A percentile compares a stretch with the other conserved stretches of the same genome.
These are phyloP conservation scores for Wickerhamomyces alni DNA, from an alignment of 805 yeast genomes.

Conservation along the genomic window DNA sequence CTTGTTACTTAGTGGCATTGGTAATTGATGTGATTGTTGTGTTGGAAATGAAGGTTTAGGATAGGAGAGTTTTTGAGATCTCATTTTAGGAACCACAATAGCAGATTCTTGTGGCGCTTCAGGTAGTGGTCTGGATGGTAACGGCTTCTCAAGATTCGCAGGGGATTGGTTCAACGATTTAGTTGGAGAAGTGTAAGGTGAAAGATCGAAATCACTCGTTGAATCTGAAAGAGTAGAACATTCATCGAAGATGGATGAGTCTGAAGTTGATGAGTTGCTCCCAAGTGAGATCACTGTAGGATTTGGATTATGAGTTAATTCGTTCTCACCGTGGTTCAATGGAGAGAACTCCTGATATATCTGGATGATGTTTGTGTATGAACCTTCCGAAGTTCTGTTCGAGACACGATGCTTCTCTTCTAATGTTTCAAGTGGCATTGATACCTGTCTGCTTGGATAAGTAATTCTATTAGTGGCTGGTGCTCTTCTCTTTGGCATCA, in stretches of 20 bases:
- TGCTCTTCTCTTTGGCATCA: neutral
- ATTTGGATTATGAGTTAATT: no score
- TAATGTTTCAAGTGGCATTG: constrained; percentile 8
- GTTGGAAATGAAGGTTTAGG: no score
- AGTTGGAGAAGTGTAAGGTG: no score
- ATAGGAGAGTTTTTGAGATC: no score
- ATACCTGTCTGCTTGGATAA: constrained; percentile 2
- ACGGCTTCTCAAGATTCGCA: no score
- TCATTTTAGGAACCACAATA: no score
- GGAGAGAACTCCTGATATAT: constrained; percentile 12
- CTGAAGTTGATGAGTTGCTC: no score
- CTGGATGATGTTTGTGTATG: constrained; percentile 8
- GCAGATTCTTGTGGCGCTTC: no score
- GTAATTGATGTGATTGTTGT: neutral
- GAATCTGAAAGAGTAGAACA: neutral
- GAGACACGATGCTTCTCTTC: neutral
- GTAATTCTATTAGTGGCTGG: neutral
- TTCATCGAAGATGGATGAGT: neutral
- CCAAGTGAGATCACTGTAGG: neutral
- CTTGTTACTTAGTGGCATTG: no score
- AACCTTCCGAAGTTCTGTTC: neutral
- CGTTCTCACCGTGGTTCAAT: neutral
- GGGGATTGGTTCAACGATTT: no score
- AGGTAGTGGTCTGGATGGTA: neutral
- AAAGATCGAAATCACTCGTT: no score